Evolutionary conservation across 73 alveolate species (phyloP), one percentile per base, ranked within the genome.

Genomic region (Paramecium pentaurelia): DNA sequence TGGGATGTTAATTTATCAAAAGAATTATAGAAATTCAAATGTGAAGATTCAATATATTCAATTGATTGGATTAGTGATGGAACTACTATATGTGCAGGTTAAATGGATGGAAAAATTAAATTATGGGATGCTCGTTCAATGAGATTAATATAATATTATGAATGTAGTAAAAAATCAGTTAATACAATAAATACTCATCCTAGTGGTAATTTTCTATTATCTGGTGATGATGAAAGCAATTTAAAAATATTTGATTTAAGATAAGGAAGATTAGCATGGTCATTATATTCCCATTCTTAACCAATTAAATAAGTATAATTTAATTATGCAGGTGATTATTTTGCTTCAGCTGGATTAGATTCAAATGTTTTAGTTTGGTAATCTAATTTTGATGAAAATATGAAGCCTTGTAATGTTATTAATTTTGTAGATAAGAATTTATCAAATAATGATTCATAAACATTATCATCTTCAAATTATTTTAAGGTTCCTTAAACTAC

Each of bases 51-150:
- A 58, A 97, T 98, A 3, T 93, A 95, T 93, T 86, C 96, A 37
- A 96, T 98, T 9, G 96, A 97, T 45, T 98, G 97, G 97, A 99
- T 98, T 77, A 99, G 99, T 60, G 96, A 96, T 91, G 99, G 99
- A 32, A 96, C 98, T 38, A 96, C 97, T 89, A 83, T 99, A 51
- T 95, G 98, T 18, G 97, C 99, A 25, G 97, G 99, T n/a, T 94
- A 98, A 45, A 95, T 95, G 83, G 99, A 99, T 94, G 95, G 98
- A 27, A 98, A 99, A 54, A 92, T 99, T 49, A 99, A 98, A 98
- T 93, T 99, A 18, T 98, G 99, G 99, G 99, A 99, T 95, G 95
- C 98, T 93, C 97, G 99, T 80, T 95, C 98, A 25, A 95, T 93
- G 77, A 90, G 96, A 77, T 77, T 96, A 49, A 47, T 96, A 4